A percentile compares a stretch with the other conserved stretches of the same genome.
These are phyloP conservation scores for Hysterangium stoloniferum DNA, from an alignment of 768 basidiomycete species.

Conservation along the genomic window DNA sequence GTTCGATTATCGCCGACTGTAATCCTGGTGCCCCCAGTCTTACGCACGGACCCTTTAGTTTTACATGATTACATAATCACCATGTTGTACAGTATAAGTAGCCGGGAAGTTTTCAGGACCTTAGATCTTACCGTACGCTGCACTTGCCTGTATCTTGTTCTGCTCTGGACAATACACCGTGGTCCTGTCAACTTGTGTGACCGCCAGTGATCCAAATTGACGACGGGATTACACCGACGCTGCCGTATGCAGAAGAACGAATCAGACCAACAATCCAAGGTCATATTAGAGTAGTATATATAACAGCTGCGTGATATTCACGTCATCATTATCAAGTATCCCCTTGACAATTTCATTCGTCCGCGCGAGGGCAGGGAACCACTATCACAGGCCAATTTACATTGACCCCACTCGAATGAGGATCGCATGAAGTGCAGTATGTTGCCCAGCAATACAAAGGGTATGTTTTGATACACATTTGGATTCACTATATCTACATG, in stretches of 20 bases:
- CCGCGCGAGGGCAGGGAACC: constrained; percentile 14
- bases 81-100: no score
- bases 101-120: no score
- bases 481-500: constrained; percentile 4
- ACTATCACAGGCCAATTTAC: constrained; percentile 13
- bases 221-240: no score
- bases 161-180: no score
- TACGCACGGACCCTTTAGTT: no score
- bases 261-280: constrained; percentile 21
- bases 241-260: constrained; percentile 20
- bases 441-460: constrained; percentile 10
- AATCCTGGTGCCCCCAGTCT: no score
- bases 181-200: no score
- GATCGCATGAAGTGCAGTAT: constrained; percentile 20
- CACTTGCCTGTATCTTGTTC: no score
- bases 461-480: constrained; percentile 17
- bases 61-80: no score
- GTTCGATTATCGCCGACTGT: constrained; percentile 19
- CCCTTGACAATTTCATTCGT: not conserved
- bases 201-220: no score
- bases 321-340: constrained; percentile 1
- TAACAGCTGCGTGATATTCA: constrained; percentile 6
- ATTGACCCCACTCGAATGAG: constrained; percentile 15
- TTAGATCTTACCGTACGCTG: no score
- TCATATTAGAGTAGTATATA: not conserved